Conservation (phyloP, 2,329 filamentous ascomycete species). For the Sporothrix pallida region DNA sequence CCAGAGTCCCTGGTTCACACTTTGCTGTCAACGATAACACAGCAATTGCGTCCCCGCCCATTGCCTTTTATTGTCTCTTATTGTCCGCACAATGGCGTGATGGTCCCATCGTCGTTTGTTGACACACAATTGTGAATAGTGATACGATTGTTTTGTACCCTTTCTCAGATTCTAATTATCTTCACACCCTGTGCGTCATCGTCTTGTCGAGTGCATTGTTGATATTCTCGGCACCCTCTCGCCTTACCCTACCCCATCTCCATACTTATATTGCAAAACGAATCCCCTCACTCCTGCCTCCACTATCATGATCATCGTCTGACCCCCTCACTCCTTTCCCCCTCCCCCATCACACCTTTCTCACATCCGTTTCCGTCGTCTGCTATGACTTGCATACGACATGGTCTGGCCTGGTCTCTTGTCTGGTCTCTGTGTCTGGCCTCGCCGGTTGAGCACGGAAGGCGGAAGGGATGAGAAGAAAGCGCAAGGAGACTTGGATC, state of each 20-base stretch:
- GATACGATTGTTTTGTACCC: background rate
- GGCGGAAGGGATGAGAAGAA: background rate
- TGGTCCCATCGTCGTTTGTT: background rate
- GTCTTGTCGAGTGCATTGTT: background rate
- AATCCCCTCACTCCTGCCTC: background rate
- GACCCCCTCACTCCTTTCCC: too few relatives aligned
- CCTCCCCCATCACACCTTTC: too few relatives aligned
- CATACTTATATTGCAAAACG: background rate
- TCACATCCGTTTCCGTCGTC: background rate
- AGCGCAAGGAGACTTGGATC: background rate
- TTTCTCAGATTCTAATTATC: background rate
- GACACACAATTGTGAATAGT: background rate
- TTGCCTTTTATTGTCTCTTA: background rate
- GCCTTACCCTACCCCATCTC: background rate
- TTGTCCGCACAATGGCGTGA: background rate
- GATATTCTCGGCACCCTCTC: background rate
- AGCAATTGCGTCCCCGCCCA: too few relatives aligned
- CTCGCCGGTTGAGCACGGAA: slow-evolving; percentile 9
- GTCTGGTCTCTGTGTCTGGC: too few relatives aligned
- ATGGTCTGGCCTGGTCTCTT: slow-evolving; percentile 4
- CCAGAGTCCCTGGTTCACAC: background rate
- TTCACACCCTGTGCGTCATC: background rate
- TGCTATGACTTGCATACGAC: slow-evolving; percentile 16
- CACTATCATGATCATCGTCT: too few relatives aligned
- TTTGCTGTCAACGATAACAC: too few relatives aligned